Percentiles rank a stretch among this genome's conserved stretches.
These are phyloP conservation scores for Niveomyces coronatus DNA, from an alignment of 2,329 filamentous ascomycete species.

Conservation along the genomic window DNA sequence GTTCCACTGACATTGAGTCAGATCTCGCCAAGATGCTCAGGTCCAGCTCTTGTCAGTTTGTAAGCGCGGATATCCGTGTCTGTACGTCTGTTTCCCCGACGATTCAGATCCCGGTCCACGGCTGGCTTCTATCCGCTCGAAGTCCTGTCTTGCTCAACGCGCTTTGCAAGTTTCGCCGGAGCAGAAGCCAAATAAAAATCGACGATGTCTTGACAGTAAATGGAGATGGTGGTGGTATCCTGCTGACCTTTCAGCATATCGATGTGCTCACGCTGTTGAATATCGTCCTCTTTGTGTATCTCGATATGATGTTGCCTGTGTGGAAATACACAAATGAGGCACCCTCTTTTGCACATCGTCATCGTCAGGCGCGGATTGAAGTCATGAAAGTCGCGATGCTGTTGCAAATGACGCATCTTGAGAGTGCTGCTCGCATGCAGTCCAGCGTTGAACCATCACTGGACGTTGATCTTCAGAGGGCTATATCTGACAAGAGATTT, in stretches of 20 bases:
- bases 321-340: constrained; percentile 71
- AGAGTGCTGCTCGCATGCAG: constrained; percentile 70
- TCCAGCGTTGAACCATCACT: constrained; percentile 52
- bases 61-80: constrained; percentile 34
- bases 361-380: constrained; percentile 70
- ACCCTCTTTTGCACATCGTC: constrained; percentile 56
- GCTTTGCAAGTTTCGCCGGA: constrained; percentile 44
- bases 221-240: constrained; percentile 35
- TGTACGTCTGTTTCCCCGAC: constrained; percentile 54
- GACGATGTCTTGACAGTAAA: constrained; percentile 23
- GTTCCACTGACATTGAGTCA: constrained; percentile 53
- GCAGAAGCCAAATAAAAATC: constrained; percentile 12
- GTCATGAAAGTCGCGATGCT: constrained; percentile 75
- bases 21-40: constrained; percentile 46
- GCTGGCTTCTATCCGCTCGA: constrained; percentile 67
- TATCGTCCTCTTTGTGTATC: constrained; percentile 69
- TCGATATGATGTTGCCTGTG: constrained; percentile 68
- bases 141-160: constrained; percentile 57
- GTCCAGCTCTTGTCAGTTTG: constrained; percentile 27
- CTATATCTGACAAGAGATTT: constrained; percentile 57
- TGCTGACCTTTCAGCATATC: constrained; percentile 56
- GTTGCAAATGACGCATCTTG: constrained; percentile 60
- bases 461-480: constrained; percentile 58
- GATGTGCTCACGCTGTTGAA: constrained; percentile 76
- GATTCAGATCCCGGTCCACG: constrained; percentile 67